Conservation (phyloP, 2,329 filamentous ascomycete species). For the Septoria linicola region DNA sequence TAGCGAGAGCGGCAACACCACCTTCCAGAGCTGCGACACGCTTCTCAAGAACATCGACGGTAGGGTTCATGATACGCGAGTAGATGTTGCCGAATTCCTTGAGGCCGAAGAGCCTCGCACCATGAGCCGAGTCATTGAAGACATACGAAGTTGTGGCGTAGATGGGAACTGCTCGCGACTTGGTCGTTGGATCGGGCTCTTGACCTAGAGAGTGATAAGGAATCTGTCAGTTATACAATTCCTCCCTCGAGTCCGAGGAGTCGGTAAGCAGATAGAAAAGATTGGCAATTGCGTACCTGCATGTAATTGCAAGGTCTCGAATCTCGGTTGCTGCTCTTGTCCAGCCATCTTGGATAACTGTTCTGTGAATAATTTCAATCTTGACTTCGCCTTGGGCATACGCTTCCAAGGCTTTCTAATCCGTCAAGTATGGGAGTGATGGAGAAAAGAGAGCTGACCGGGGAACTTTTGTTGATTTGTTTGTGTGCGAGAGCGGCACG, state of each 20-base stretch:
- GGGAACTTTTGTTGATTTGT: slow-evolving; percentile 15
- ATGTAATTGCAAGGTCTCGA: slow-evolving; percentile 54
- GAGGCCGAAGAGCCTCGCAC: slow-evolving; percentile 89
- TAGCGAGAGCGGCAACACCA: slow-evolving; percentile 79
- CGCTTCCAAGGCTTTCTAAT: neutral
- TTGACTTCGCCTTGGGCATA: slow-evolving; percentile 23
- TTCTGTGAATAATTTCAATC: slow-evolving; percentile 31
- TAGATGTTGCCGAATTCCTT: slow-evolving; percentile 99
- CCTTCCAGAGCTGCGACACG: slow-evolving; percentile 93
- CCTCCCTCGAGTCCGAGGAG: too few species aligned
- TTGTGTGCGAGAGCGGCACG: slow-evolving; percentile 4
- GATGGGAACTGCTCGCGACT: slow-evolving; percentile 88
- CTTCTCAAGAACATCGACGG: slow-evolving; percentile 94
- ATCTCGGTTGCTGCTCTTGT: slow-evolving; percentile 45
- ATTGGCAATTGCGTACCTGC: slow-evolving; percentile 40
- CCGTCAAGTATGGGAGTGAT: neutral
- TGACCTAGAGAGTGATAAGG: slow-evolving; percentile 56
- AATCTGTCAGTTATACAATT: slow-evolving; percentile 8
- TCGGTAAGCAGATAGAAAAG: neutral
- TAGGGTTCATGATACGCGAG: slow-evolving; percentile 94
- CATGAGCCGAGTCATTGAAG: slow-evolving; percentile 96
- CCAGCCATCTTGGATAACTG: slow-evolving; percentile 33
- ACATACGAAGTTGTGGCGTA: slow-evolving; percentile 89
- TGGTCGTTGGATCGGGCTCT: slow-evolving; percentile 74
- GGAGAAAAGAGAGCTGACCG: neutral